Evolutionary conservation across 352 stramenopile species (phyloP).

Genomic region (Globisporangium viniferum): DNA sequence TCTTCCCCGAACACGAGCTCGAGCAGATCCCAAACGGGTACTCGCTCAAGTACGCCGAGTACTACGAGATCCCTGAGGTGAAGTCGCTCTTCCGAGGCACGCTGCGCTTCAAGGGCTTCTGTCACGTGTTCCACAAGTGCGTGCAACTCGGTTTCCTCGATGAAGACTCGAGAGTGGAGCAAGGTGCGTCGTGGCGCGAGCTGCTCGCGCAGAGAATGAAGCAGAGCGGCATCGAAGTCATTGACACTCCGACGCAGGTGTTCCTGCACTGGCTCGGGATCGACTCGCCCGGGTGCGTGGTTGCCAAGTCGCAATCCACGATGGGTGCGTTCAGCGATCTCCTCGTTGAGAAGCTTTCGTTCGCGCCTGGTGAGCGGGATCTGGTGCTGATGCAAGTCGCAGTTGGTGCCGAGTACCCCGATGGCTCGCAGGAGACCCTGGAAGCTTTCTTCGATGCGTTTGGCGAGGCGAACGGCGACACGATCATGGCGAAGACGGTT

Average conservation of each 20-base stretch:
- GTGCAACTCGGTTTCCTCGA: slow-evolving; percentile 69
- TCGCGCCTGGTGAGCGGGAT: slow-evolving; percentile 63
- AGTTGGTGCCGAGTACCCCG: slow-evolving; percentile 32
- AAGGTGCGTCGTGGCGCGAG: slow-evolving; percentile 37
- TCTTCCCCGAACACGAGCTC: slow-evolving; percentile 64
- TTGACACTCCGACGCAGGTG: slow-evolving; percentile 20
- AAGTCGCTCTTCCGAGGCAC: slow-evolving; percentile 82
- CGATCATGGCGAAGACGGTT: slow-evolving; percentile 86
- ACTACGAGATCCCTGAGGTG: slow-evolving; percentile 75
- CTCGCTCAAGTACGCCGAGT: slow-evolving; percentile 69
- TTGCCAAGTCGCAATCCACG: slow-evolving; percentile 22
- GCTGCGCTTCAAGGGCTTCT: slow-evolving; percentile 83
- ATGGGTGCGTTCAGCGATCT: slow-evolving; percentile 45
- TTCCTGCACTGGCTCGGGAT: slow-evolving; percentile 42
- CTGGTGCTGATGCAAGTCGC: slow-evolving; percentile 69
- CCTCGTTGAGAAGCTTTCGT: slow-evolving; percentile 57
- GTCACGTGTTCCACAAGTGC: slow-evolving; percentile 55
- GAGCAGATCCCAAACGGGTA: slow-evolving; percentile 88
- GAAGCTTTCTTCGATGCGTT: slow-evolving; percentile 60
- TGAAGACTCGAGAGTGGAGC: slow-evolving; percentile 20
- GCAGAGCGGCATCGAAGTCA: slow-evolving; percentile 15
- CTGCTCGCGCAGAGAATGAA: slow-evolving; percentile 34
- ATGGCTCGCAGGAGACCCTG: slow-evolving; percentile 43
- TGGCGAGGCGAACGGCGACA: slow-evolving; percentile 41
- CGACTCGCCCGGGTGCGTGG: slow-evolving; percentile 14